Evolutionary conservation across 257 asterid genomes (phyloP).

Genomic region (Perilla frutescens): DNA sequence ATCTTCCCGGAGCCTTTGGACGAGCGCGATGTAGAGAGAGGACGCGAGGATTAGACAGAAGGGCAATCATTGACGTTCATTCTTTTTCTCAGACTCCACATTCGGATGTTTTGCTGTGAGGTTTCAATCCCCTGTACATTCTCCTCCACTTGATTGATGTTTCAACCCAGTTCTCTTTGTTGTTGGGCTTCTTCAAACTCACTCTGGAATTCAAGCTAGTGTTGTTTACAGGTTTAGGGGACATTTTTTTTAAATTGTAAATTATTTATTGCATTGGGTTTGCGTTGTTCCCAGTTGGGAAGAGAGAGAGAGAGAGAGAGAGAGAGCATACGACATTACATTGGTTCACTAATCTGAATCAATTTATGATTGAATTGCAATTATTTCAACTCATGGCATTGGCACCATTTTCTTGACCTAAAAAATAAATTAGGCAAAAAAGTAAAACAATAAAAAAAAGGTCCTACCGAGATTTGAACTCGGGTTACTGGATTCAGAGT

Average conservation of each 20-base stretch:
- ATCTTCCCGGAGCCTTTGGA: conserved; percentile 84
- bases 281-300: conserved; percentile 37
- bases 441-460: conserved; percentile 14
- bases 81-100: conserved; percentile 36
- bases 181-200: neutral
- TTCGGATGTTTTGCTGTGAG: conserved; percentile 21
- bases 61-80: conserved; percentile 24
- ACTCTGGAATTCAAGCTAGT: neutral
- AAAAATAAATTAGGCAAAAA: neutral
- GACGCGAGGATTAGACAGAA: conserved; percentile 35
- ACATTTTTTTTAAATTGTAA: conserved; percentile 51
- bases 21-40: conserved; percentile 53
- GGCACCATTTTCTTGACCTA: too few species aligned
- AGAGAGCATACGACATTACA: neutral
- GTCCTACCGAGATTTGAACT: conserved; percentile 97
- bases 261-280: conserved; percentile 41
- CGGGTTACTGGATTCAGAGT: conserved; percentile 98
- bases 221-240: conserved; percentile 17
- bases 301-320: conserved; percentile 16
- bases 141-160: conserved; percentile 30
- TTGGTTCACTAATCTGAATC: conserved; percentile 12
- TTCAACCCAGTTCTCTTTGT: neutral
- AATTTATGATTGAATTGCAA: neutral
- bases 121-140: conserved; percentile 22
- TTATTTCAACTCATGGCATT: too few species aligned